Conservation (phyloP, 1,284 basidiomycete genomes). For the Apiotrichum porosum region DNA sequence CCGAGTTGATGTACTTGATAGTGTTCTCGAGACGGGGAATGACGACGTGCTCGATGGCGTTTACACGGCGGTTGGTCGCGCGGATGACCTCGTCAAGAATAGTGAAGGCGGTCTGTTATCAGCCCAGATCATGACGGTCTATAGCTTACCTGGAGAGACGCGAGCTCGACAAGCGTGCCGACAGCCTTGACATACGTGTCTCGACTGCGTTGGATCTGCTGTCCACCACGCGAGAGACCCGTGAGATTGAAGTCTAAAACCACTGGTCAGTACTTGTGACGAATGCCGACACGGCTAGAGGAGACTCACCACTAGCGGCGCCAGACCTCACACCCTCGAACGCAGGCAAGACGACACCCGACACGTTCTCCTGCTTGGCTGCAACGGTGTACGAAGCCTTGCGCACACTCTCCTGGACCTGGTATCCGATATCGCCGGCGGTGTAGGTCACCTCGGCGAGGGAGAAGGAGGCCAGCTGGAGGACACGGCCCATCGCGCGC, state of each 20-base stretch:
- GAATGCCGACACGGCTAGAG: background rate
- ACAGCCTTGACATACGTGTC: conserved; percentile 97
- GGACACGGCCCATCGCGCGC: conserved; percentile 96
- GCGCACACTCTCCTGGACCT: conserved; percentile 64
- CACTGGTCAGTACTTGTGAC: too few species aligned
- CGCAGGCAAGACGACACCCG: conserved; percentile 91
- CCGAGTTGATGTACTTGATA: conserved; percentile 94
- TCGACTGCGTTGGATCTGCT: conserved; percentile 87
- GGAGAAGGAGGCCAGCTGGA: conserved; percentile 97
- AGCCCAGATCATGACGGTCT: background rate
- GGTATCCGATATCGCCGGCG: conserved; percentile 94
- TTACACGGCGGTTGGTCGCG: conserved; percentile 95
- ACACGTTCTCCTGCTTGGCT: conserved; percentile 97
- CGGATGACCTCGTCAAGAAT: conserved; percentile 99
- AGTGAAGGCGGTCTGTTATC: conserved; percentile 84
- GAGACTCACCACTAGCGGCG: conserved; percentile 40
- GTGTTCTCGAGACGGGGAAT: conserved; percentile 96
- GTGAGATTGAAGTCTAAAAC: conserved; percentile 87
- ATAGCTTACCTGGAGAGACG: conserved; percentile 62
- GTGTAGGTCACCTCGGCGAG: conserved; percentile 98
- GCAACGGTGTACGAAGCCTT: conserved; percentile 86
- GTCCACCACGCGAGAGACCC: conserved; percentile 94
- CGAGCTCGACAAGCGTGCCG: conserved; percentile 93
- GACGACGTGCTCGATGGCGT: conserved; percentile 97
- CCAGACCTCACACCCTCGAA: conserved; percentile 82